Evolutionary conservation across 176 grass and related monocot species (phyloP).

Genomic region (Aegilops bicornis): DNA sequence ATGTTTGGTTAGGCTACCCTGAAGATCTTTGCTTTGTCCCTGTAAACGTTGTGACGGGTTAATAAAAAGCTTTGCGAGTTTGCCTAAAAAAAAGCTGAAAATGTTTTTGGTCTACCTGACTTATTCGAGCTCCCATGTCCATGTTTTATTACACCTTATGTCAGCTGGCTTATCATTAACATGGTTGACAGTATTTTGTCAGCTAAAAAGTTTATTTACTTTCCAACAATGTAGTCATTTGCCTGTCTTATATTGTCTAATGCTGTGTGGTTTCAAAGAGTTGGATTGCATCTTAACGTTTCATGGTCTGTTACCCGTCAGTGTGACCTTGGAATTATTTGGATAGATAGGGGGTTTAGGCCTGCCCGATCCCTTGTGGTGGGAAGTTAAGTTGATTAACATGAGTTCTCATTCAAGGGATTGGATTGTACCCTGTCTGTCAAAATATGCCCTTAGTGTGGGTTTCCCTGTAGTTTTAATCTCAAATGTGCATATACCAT

Average conservation of each 20-base stretch:
- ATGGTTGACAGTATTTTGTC: neutral
- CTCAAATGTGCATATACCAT: neutral
- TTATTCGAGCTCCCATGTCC: neutral
- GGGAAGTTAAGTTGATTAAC: neutral
- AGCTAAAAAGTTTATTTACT: neutral
- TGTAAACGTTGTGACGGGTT: too few relatives aligned
- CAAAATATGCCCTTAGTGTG: neutral
- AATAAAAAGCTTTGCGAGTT: too few relatives aligned
- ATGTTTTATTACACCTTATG: neutral
- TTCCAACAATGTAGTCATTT: conserved; percentile 1
- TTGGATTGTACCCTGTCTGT: conserved; percentile 1
- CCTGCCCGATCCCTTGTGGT: neutral
- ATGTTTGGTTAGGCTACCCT: too few relatives aligned
- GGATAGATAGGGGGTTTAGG: neutral
- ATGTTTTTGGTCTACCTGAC: conserved; percentile 3
- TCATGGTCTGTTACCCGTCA: neutral
- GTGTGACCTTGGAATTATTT: neutral
- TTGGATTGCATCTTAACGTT: neutral
- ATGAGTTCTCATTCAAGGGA: conserved; percentile 2
- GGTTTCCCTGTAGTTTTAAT: neutral
- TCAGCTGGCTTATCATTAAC: neutral
- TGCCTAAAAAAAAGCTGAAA: neutral
- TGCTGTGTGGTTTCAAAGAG: neutral
- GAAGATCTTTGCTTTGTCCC: too few relatives aligned
- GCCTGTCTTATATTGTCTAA: neutral